Percentiles rank a stretch among this genome's conserved stretches.
phyloP scores from a whole-genome alignment of 352 stramenopile species.

The Phytophthora niederhauseri region DNA sequence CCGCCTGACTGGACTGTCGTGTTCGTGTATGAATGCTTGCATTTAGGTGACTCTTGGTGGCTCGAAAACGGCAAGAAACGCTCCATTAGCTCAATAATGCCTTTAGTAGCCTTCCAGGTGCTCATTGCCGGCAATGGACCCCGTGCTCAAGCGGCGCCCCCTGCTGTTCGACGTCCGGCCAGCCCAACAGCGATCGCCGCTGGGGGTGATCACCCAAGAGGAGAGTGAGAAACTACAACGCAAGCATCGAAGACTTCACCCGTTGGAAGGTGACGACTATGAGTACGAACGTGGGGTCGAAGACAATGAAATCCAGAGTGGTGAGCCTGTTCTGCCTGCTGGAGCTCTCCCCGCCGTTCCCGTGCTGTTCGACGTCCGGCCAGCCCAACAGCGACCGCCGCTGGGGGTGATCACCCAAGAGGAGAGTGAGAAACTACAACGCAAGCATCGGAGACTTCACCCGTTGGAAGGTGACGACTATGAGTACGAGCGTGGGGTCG shows the following conservation, averaged over 20 bases:
- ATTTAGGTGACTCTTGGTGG: constrained; percentile 29
- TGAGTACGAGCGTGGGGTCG: constrained; percentile 20
- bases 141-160: constrained; percentile 59
- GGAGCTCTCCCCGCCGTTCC: constrained; percentile 66
- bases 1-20: background rate
- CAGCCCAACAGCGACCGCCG: constrained; percentile 35
- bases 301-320: background rate
- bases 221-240: constrained; percentile 50
- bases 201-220: constrained; percentile 58
- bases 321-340: constrained; percentile 28
- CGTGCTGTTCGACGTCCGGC: too few relatives aligned
- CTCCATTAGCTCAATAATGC: constrained; percentile 14
- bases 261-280: constrained; percentile 11
- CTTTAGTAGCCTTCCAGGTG: constrained; percentile 6
- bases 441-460: constrained; percentile 20
- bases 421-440: constrained; percentile 49
- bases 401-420: constrained; percentile 59
- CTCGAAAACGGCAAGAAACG: constrained; percentile 28
- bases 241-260: constrained; percentile 21
- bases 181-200: constrained; percentile 35
- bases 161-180: constrained; percentile 60
- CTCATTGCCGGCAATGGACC: constrained; percentile 43
- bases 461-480: constrained; percentile 14
- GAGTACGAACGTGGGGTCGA: constrained; percentile 22
- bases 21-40: background rate